Percentiles rank a stretch among this genome's conserved stretches.
These are phyloP conservation scores for Epichloe elymi DNA, from an alignment of 2,329 filamentous ascomycete species.

Conservation along the genomic window DNA sequence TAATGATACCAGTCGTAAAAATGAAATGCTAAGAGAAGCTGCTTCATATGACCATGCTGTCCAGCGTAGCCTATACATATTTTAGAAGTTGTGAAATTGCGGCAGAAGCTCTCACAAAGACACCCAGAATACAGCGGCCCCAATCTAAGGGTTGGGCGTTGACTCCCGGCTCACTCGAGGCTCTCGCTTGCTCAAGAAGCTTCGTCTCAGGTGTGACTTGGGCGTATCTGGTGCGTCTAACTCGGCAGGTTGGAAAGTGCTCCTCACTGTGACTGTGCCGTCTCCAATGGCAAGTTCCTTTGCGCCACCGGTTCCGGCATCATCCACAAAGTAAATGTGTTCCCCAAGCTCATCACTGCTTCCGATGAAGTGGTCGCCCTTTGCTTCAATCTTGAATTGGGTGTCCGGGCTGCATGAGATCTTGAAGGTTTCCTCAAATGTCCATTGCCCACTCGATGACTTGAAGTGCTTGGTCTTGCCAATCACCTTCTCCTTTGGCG, in stretches of 20 bases:
- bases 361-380: slow-evolving; percentile 74
- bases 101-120: not conserved
- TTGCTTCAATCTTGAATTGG: slow-evolving; percentile 75
- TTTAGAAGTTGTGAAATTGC: not conserved
- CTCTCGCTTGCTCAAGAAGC: slow-evolving; percentile 43
- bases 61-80: not conserved
- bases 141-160: slow-evolving; percentile 22
- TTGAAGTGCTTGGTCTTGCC: slow-evolving; percentile 92
- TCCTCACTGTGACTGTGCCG: slow-evolving; percentile 61
- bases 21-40: not conserved
- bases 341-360: slow-evolving; percentile 78
- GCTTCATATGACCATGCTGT: slow-evolving; percentile 1
- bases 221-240: slow-evolving; percentile 31
- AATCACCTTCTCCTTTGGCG: slow-evolving; percentile 61
- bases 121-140: slow-evolving; percentile 8
- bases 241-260: slow-evolving; percentile 50
- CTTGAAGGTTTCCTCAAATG: slow-evolving; percentile 70
- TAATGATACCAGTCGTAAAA: not conserved
- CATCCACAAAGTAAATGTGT: slow-evolving; percentile 80
- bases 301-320: slow-evolving; percentile 52
- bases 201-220: slow-evolving; percentile 33
- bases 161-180: slow-evolving; percentile 30
- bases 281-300: slow-evolving; percentile 63
- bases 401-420: slow-evolving; percentile 66
- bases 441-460: slow-evolving; percentile 48